A percentile compares a stretch with the other conserved stretches of the same genome.
Conservation (phyloP, 257 asterid species). For the Solanum sitiens region DNA sequence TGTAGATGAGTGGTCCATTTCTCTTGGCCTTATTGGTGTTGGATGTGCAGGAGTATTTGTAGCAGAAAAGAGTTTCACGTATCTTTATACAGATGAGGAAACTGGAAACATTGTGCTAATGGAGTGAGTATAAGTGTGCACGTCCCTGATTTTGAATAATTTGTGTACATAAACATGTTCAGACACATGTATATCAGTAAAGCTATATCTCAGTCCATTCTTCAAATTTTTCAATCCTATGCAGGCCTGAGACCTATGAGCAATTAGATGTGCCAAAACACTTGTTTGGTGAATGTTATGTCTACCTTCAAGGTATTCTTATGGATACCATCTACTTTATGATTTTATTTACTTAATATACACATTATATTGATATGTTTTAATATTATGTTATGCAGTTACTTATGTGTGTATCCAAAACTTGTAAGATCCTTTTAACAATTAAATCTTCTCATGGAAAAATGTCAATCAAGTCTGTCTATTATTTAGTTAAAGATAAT, state of each 20-base stretch:
- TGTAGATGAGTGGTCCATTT: background rate
- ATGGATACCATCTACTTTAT: background rate
- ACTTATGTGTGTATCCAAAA: background rate
- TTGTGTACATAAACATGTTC: background rate
- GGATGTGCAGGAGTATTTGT: conserved; percentile 64
- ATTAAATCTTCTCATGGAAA: background rate
- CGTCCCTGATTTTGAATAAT: background rate
- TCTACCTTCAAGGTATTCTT: conserved; percentile 74
- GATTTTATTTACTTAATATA: background rate
- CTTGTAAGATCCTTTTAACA: background rate
- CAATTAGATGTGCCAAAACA: conserved; percentile 80
- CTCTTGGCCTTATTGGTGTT: background rate
- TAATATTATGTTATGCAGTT: background rate
- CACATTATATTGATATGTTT: background rate
- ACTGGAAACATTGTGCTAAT: conserved; percentile 64
- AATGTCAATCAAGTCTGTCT: background rate
- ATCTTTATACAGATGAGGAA: conserved; percentile 86
- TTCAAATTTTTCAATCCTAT: conserved; percentile 10
- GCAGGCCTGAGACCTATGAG: conserved; percentile 57
- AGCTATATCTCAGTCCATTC: background rate
- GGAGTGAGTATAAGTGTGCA: conserved; percentile 57
- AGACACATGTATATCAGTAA: background rate
- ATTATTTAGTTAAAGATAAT: background rate
- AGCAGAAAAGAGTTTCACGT: conserved; percentile 49
- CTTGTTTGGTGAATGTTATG: conserved; percentile 81